Base-by-base conservation (phyloP, 106 monocot species). In the Dendrobium catenatum region DNA sequence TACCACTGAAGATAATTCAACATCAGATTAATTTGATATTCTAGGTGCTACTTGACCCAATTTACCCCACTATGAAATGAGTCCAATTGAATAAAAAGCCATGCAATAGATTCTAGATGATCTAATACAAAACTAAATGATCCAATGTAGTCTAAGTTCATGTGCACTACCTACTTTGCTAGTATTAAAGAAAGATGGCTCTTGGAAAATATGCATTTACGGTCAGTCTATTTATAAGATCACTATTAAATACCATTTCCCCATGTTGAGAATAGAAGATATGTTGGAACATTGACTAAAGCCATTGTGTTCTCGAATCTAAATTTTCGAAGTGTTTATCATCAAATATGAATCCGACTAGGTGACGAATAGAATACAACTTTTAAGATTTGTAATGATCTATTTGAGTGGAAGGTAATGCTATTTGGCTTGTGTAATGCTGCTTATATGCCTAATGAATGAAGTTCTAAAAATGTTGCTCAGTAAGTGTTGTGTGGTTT, bases 381-480 rank as follows among this genome's bases (percentile, higher is more conserved):
- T 10, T 86, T 82, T 5, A 82, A 82, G 46, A 82, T 75, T 11
- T 9, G 42, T 5, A 64, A 86, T 0, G 75, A 70, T 2, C 20
- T 82, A 10, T 79, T 79, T 43, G 76, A 86, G 20, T 79, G 74
- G 82, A 16, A 79, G 55, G 68, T 82, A 0, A 86, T 86, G 73
- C 51, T 77, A 77, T 82, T 82, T 41, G 49, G 79, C 1, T 26
- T 85, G 2, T 81, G 49, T 2, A 85, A 81, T 73, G 77, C 72
- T 1, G 0, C 77, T 85, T 26, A 77, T 81, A 77, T 13, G 77
- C 13, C 4, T 76, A 2, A 79, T 86, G 82, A 76, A 37, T 22
- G 79, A 79, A 3, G 48, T 67, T 0, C 44, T 86, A 1, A 33
- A 48, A 20, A 18, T 33, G 2, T 81, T 31, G 31, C 31, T 31